Base-by-base conservation (phyloP, 106 monocot genomes). In the Acanthochlamys bracteata region DNA sequence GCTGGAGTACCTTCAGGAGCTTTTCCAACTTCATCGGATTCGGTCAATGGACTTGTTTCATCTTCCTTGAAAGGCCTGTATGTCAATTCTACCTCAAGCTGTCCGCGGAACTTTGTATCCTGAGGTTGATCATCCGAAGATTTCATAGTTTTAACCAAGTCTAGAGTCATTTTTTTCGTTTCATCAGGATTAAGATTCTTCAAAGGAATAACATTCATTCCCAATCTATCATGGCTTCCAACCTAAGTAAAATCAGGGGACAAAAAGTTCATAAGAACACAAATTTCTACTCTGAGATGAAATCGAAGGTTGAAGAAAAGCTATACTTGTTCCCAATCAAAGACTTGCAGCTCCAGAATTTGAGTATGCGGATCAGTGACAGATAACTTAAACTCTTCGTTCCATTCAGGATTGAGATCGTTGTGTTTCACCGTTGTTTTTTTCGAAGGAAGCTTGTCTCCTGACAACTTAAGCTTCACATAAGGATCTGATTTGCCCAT, bases 351-450 rank as follows among this genome's bases (percentile, higher is more conserved):
- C 55, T 93, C 89, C 45, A 93, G 46, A 55, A 59, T 70, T 75
- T 93, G 93, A 59, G 85, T 63, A 60, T 85, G 74, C 42, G 89
- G 89, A 52, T 89, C 89, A 69, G 81, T 93, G 6, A 93, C 79
- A 52, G 81, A 62, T 27, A 93, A 40, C 24, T 86, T 86, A 64
- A 89, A 93, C 14, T 93, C 85, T 64, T 93, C 93, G 60, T 89
- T 79, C 93, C 93, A 93, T 67, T 93, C 93, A 54, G 93, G 93
- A 65, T 93, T 85, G 27, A 93, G 71, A 57, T 93, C 86, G 73
- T 25, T 86, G 51, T 73, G 80, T 71, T 93, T 93, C 22, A 93
- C 76, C 0, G 80, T 68, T 39, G 93, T 93, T 71, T 89, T 85
- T 73, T 85, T 93, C 43, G 84, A 82, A 53, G 79, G 82, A 69